Evolutionary conservation across 2,329 filamentous ascomycete species (phyloP), one percentile per base, ranked within the genome.

Genomic region (Claviceps sorghi): DNA sequence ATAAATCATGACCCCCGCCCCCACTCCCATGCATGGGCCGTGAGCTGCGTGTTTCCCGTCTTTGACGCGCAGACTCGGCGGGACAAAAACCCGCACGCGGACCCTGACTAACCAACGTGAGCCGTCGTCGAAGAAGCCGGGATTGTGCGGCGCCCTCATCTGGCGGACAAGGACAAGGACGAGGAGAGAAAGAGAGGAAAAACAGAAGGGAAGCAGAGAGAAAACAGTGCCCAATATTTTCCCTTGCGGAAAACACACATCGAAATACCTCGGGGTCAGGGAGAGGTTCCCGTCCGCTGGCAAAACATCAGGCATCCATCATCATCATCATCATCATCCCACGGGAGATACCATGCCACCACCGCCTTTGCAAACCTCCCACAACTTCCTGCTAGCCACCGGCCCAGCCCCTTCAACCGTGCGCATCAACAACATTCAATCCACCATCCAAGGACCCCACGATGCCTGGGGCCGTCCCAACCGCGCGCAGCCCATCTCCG

Each of bases 381-480:
- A 51, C 41, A 21, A 32, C 17, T n/a, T 55, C 30, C 48, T 51
- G 15, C 29, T 55, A 22, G 51, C 53, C 15, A 22, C 34, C 21
- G 64, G 63, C 32, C 58, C 64, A 17, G 57, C 62, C 4, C 52
- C 64, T 2, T 75, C 78, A 44, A 62, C 70, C 15, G 77, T 89
- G 57, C 73, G 73, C 40, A 75, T 88, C 53, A 72, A 71, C 49
- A 81, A 86, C 60, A 76, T 89, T 1, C 71, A 77, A 54, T 70
- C 78, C 53, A 73, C 66, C 9, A 72, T 80, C 54, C 67, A 69
- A 57, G 79, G 75, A n/a, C 78, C 75, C 29, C 72, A 72, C 36
- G 84, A 88, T 63, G 83, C 82, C 48, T 88, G 84, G 84, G 81
- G 80, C 52, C 76, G 84, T 3, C 52, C 58, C 2, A 65, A 69